Percentiles rank a stretch among this genome's conserved stretches.
Conservation (phyloP, 1,284 basidiomycete genomes). For the Naganishia sp. region DNA sequence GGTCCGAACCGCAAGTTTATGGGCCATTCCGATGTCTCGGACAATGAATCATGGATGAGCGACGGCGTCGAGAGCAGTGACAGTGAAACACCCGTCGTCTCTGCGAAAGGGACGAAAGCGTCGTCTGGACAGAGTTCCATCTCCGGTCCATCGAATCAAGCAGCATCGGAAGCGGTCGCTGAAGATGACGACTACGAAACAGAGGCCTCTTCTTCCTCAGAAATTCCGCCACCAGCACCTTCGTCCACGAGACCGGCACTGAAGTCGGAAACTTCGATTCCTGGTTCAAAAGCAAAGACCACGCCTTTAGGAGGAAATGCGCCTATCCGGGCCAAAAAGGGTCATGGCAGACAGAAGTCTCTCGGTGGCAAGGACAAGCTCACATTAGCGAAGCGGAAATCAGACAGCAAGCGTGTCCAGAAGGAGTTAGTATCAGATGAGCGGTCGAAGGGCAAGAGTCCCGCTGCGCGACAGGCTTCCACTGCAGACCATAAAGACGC, state of each 20-base stretch:
- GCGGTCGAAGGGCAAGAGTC: neutral
- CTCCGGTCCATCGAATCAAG: neutral
- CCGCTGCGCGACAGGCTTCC: neutral
- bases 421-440: neutral
- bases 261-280: neutral
- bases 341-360: conserved; percentile 7
- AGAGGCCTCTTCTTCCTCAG: conserved; percentile 48
- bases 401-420: neutral
- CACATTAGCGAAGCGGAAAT: neutral
- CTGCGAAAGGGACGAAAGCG: no score
- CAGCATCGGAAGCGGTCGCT: neutral
- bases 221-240: conserved; percentile 58
- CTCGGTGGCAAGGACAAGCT: neutral
- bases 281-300: neutral
- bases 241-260: conserved; percentile 47
- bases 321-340: neutral
- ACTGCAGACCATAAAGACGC: neutral
- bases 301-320: neutral
- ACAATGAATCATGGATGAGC: conserved; percentile 17
- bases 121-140: neutral
- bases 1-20: neutral
- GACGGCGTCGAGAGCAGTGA: conserved; percentile 20
- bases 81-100: neutral
- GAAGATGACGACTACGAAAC: conserved; percentile 11
- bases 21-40: neutral